A percentile compares a stretch with the other conserved stretches of the same genome.
phyloP scores from a whole-genome alignment of 805 yeast genomes.

The Yarrowia alimentaria region DNA sequence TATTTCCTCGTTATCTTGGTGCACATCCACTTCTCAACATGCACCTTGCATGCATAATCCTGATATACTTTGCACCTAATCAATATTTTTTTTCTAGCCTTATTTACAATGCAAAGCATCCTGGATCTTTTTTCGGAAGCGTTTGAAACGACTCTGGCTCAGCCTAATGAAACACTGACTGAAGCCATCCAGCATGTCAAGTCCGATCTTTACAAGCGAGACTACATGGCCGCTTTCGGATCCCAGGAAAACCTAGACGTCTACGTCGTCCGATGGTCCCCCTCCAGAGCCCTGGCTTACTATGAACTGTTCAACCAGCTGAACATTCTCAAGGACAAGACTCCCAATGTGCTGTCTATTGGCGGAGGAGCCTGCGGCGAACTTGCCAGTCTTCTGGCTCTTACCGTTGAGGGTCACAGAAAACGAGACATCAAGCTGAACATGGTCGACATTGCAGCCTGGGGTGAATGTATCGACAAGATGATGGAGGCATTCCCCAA shows the following conservation, averaged over 20 bases:
- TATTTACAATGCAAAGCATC: slow-evolving; percentile 29
- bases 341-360: slow-evolving; percentile 51
- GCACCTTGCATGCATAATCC: no score
- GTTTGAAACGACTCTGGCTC: slow-evolving; percentile 33
- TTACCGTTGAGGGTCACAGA: slow-evolving; percentile 43
- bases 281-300: slow-evolving; percentile 75
- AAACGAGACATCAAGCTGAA: slow-evolving; percentile 44
- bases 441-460: slow-evolving; percentile 75
- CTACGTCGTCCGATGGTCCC: slow-evolving; percentile 82
- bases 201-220: slow-evolving; percentile 63
- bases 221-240: slow-evolving; percentile 68
- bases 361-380: slow-evolving; percentile 95
- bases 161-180: slow-evolving; percentile 36
- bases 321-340: slow-evolving; percentile 29
- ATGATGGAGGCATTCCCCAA: slow-evolving; percentile 34
- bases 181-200: slow-evolving; percentile 66
- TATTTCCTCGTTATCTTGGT: no score
- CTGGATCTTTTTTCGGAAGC: slow-evolving; percentile 36
- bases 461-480: slow-evolving; percentile 56
- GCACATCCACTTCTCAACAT: no score
- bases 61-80: slow-evolving; percentile 11
- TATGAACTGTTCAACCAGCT: slow-evolving; percentile 57
- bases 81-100: not conserved
- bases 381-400: slow-evolving; percentile 59
- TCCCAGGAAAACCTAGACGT: slow-evolving; percentile 64